Conservation (phyloP, 2,329 filamentous ascomycete species). For the Ophiostoma tasmaniense region DNA sequence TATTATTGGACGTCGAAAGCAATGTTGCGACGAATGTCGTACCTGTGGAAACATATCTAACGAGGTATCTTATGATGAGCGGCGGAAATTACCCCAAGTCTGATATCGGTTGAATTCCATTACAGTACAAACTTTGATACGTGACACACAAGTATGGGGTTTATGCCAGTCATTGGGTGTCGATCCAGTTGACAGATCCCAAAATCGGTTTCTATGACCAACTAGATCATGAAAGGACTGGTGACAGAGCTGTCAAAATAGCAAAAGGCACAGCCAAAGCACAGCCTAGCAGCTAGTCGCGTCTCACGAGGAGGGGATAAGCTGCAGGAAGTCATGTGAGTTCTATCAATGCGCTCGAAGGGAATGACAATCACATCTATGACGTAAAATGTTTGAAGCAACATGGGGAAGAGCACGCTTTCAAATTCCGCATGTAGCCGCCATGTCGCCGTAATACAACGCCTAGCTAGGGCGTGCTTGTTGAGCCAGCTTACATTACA, state of each 20-base stretch:
- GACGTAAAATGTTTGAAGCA: not conserved
- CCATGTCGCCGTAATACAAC: not conserved
- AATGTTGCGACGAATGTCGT: not conserved
- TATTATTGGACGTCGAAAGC: too few relatives aligned
- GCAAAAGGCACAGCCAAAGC: not conserved
- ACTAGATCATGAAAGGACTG: not conserved
- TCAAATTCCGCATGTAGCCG: not conserved
- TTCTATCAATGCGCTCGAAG: not conserved
- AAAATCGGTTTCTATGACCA: not conserved
- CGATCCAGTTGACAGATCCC: not conserved
- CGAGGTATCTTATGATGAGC: not conserved
- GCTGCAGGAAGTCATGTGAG: not conserved
- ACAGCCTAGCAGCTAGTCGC: not conserved
- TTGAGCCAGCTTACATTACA: not conserved
- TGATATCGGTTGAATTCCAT: not conserved
- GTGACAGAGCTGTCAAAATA: not conserved
- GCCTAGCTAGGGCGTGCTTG: not conserved
- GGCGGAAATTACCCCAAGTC: not conserved
- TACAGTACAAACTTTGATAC: not conserved
- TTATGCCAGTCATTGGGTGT: not conserved
- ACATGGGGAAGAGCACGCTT: not conserved
- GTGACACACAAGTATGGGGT: slow-evolving; percentile 3
- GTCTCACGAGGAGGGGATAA: not conserved
- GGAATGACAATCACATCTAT: not conserved
- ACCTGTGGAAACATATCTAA: not conserved